A percentile compares a stretch with the other conserved stretches of the same genome.
Evolutionary conservation across 1,284 basidiomycete genomes (phyloP).

Genomic region (Cryptococcus sp.): DNA sequence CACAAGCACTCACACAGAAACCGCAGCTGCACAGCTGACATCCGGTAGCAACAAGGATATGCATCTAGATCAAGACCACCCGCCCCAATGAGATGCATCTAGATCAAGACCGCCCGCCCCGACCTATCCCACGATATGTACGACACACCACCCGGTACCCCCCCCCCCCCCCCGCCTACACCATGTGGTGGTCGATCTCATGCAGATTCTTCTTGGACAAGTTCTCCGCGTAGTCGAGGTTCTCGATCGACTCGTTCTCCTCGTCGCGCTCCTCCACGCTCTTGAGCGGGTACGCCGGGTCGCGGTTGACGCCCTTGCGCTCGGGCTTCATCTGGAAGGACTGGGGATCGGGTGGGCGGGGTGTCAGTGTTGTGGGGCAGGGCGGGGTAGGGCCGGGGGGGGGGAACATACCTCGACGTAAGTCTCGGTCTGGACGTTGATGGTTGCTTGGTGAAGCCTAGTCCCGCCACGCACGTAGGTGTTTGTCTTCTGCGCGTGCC

Average conservation of each 20-base stretch:
- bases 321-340: conserved; percentile 4
- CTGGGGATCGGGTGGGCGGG: neutral
- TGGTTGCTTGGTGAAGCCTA: conserved; percentile 20
- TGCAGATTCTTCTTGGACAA: conserved; percentile 9
- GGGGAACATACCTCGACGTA: conserved; percentile 22
- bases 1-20: too few species aligned
- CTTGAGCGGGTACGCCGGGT: neutral
- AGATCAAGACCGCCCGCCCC: too few species aligned
- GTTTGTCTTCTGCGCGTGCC: conserved; percentile 15
- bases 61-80: too few species aligned
- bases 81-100: too few species aligned
- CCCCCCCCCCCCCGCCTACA: too few species aligned
- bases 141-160: too few species aligned
- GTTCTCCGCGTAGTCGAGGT: conserved; percentile 5
- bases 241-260: conserved; percentile 5
- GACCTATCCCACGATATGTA: too few species aligned
- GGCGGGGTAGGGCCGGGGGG: neutral
- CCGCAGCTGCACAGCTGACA: too few species aligned
- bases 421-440: conserved; percentile 33
- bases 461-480: conserved; percentile 9
- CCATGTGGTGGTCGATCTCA: neutral
- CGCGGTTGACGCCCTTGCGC: conserved; percentile 5
- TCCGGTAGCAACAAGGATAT: too few species aligned
- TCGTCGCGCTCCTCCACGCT: conserved; percentile 2
- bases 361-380: neutral